These are phyloP conservation scores for Mycena capillaripes DNA, from an alignment of 768 basidiomycete species.

Conservation along the genomic window DNA sequence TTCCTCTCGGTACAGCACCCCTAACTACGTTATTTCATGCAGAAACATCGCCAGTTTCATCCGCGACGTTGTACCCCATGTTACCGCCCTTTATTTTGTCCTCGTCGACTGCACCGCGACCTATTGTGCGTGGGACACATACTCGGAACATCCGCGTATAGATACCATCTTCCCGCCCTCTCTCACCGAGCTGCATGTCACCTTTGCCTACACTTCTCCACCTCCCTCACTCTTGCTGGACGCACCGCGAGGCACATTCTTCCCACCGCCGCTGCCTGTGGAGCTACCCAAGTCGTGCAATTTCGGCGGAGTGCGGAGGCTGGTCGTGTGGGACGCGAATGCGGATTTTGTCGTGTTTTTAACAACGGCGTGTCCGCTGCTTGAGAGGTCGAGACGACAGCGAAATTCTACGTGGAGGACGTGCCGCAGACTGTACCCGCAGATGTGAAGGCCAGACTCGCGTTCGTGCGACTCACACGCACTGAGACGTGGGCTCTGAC, in stretches of 20 bases:
- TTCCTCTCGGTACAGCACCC: background rate
- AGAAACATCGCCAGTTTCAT: background rate
- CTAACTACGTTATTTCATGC: background rate
- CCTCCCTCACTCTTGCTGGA: background rate
- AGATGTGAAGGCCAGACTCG: background rate
- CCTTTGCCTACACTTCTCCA: background rate
- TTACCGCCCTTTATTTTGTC: background rate
- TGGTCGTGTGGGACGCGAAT: background rate
- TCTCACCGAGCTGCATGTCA: conserved; percentile 7
- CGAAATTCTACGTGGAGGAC: conserved; percentile 2
- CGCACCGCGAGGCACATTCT: conserved; percentile 1
- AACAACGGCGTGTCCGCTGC: background rate
- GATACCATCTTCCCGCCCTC: background rate
- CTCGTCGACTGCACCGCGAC: no score
- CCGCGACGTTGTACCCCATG: background rate
- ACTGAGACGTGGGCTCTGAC: background rate
- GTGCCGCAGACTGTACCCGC: background rate
- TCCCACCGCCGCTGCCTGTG: background rate
- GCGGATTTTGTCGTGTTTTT: background rate
- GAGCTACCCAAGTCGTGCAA: background rate
- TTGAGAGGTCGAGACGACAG: background rate
- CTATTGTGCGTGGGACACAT: background rate
- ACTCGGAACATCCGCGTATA: background rate
- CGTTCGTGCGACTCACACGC: background rate
- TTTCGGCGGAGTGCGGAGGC: background rate